Evolutionary conservation across 2,329 filamentous ascomycete genomes (phyloP).

Genomic region (Ramularia collo-cygni): DNA sequence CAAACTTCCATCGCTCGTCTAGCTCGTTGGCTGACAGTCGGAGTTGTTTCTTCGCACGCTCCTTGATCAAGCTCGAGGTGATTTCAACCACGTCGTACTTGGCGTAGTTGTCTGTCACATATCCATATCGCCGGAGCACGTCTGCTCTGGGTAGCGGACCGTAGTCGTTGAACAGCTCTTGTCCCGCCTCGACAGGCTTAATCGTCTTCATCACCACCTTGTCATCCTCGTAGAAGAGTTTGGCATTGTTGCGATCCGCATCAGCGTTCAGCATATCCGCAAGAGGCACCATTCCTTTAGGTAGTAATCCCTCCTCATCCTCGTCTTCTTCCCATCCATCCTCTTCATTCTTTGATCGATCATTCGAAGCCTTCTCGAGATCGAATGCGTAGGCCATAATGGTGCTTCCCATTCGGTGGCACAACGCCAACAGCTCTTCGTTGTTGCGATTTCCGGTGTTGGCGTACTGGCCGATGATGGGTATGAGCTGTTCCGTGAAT

Average conservation of each 20-base stretch:
- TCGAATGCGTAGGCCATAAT: slow-evolving; percentile 96
- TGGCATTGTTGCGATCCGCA: slow-evolving; percentile 70
- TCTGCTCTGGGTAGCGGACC: slow-evolving; percentile 78
- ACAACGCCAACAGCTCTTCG: slow-evolving; percentile 47
- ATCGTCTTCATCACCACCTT: slow-evolving; percentile 65
- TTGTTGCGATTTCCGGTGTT: slow-evolving; percentile 34
- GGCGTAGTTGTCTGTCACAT: slow-evolving; percentile 70
- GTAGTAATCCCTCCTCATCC: slow-evolving; percentile 37
- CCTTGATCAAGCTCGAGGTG: slow-evolving; percentile 52
- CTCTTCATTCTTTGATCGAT: slow-evolving; percentile 52
- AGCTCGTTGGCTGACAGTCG: slow-evolving; percentile 14
- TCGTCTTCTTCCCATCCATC: slow-evolving; percentile 39
- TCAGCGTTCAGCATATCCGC: slow-evolving; percentile 87
- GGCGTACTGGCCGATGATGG: slow-evolving; percentile 41
- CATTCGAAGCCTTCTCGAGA: slow-evolving; percentile 47
- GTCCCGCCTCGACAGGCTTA: slow-evolving; percentile 59
- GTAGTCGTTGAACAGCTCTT: slow-evolving; percentile 85
- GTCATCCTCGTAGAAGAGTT: slow-evolving; percentile 54
- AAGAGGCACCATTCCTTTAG: slow-evolving; percentile 84
- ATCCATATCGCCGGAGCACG: slow-evolving; percentile 76
- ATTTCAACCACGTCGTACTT: slow-evolving; percentile 80
- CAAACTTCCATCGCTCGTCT: slow-evolving; percentile 38
- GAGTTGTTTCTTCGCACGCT: slow-evolving; percentile 32
- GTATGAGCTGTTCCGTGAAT: slow-evolving; percentile 54
- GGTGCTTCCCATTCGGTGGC: slow-evolving; percentile 76